A percentile compares a stretch with the other conserved stretches of the same genome.
Conservation (phyloP, 1,284 basidiomycete genomes). For the Cutaneotrichosporon sp. region DNA sequence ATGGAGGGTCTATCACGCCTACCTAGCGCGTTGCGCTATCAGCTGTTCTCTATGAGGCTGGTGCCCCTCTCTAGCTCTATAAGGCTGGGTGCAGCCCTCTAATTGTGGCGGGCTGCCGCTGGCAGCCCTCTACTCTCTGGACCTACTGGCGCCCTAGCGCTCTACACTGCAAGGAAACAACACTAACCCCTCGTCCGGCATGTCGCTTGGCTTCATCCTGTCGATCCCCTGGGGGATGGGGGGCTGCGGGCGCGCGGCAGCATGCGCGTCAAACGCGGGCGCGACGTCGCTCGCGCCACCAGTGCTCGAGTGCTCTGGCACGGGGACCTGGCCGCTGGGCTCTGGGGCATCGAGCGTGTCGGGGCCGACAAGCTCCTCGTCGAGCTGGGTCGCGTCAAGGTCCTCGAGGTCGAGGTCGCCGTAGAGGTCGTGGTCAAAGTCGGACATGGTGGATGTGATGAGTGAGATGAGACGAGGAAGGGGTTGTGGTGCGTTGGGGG, state of each 20-base stretch:
- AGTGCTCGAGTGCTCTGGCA: neutral
- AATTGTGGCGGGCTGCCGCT: too few species aligned
- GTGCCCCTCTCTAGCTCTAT: neutral
- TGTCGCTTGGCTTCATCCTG: slow-evolving; percentile 79
- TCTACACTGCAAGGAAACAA: slow-evolving; percentile 1
- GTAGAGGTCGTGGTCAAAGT: slow-evolving; percentile 46
- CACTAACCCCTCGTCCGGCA: slow-evolving; percentile 99
- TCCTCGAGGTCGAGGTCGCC: slow-evolving; percentile 47
- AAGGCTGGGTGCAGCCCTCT: neutral
- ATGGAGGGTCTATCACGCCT: neutral
- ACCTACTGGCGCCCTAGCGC: neutral
- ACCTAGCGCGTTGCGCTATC: neutral
- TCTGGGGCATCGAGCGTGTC: slow-evolving; percentile 14
- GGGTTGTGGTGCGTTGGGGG: neutral
- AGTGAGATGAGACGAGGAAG: neutral
- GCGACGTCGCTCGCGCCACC: slow-evolving; percentile 2
- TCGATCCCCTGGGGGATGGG: slow-evolving; percentile 17
- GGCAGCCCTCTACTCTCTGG: neutral
- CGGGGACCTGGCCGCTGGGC: neutral
- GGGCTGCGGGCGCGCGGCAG: neutral
- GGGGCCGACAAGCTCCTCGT: slow-evolving; percentile 43
- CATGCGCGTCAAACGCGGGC: slow-evolving; percentile 8
- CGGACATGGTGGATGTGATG: slow-evolving; percentile 37
- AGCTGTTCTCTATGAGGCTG: neutral
- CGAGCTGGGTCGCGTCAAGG: slow-evolving; percentile 42